Evolutionary conservation across 257 asterid genomes (phyloP), one percentile per base, ranked within the genome.

Genomic region (Mentha longifolia): DNA sequence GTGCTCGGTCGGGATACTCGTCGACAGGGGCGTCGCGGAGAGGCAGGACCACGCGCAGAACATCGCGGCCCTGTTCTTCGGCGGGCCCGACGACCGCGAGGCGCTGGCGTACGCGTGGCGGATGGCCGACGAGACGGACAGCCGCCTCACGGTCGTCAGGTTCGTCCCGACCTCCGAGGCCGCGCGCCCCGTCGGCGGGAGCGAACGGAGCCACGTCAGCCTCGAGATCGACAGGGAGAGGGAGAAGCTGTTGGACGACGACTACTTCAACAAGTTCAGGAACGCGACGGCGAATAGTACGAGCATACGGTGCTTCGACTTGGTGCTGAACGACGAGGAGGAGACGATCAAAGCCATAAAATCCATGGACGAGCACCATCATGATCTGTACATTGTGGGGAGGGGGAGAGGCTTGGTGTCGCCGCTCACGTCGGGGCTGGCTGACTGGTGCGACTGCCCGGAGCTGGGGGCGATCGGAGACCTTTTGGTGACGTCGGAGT

Each of bases 381-480:
- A 86, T 6, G 95, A 94, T 73, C 85, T 94, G 5, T 94, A 85
- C 80, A 50, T 94, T 0, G 98, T 94, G 0, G 99, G 99, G n/a
- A 86, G 89, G 77, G 98, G 98, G 11, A 68, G 85, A 59, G 97
- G 93, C 0, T 37, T 78, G 74, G 41, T 28, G 5, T 85, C 97
- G 0, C 92, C 96, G 1, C 74, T 94, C 13, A 91, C 97, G 0
- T 68, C 85, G 0, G 98, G 99, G 11, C 81, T 94, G 3, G 82
- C 89, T 2, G 98, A 94, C 60, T 94, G 99, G 99, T 89, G 97
- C 28, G 99, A 94, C 70, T 87, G 97, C 68, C 99, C 98, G 0
- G 98, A 94, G 78, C 90, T 94, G 1, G 98, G 99, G 15, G 85
- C 99, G 0, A 91, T 94, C 0, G 98, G 99, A 0, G 99, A 94